Evolutionary conservation across 352 stramenopile genomes (phyloP).

Genomic region (Phytophthora ramorum): DNA sequence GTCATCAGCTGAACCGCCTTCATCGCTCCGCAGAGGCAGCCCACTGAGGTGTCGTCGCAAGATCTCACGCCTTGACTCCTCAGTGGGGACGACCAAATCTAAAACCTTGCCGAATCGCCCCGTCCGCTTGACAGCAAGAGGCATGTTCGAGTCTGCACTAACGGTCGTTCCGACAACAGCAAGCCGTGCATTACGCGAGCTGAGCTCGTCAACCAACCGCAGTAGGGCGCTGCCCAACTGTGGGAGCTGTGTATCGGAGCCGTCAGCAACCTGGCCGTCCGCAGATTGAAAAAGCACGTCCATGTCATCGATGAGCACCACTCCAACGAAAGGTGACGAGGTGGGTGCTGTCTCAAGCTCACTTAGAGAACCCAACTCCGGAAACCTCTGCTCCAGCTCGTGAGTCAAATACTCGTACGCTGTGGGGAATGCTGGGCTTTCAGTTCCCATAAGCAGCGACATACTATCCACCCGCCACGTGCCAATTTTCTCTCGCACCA

Average conservation of each 20-base stretch:
- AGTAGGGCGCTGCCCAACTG: conserved; percentile 70
- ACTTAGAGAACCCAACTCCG: conserved; percentile 18
- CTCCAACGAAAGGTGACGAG: conserved; percentile 30
- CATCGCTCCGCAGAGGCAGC: conserved; percentile 30
- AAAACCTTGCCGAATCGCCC: conserved; percentile 68
- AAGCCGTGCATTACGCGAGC: conserved; percentile 31
- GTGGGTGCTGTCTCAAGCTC: background rate
- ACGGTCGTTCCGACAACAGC: conserved; percentile 60
- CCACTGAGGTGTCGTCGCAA: conserved; percentile 48
- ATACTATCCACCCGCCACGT: conserved; percentile 43
- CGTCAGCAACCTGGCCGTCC: conserved; percentile 41
- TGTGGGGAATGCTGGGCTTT: conserved; percentile 50
- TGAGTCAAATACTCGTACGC: conserved; percentile 66
- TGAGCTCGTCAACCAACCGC: conserved; percentile 64
- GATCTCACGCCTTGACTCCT: conserved; percentile 60
- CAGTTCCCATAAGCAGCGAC: conserved; percentile 63
- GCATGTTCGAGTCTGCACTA: conserved; percentile 47
- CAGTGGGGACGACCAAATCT: conserved; percentile 70
- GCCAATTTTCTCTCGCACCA: conserved; percentile 30
- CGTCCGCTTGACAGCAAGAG: conserved; percentile 47
- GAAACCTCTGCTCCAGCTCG: conserved; percentile 46
- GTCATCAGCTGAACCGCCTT: conserved; percentile 1
- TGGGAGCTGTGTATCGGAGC: conserved; percentile 40
- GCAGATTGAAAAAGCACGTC: conserved; percentile 65
- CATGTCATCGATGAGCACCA: conserved; percentile 77